phyloP scores from a whole-genome alignment of 345 rosid species.

The Gossypium longicalyx region DNA sequence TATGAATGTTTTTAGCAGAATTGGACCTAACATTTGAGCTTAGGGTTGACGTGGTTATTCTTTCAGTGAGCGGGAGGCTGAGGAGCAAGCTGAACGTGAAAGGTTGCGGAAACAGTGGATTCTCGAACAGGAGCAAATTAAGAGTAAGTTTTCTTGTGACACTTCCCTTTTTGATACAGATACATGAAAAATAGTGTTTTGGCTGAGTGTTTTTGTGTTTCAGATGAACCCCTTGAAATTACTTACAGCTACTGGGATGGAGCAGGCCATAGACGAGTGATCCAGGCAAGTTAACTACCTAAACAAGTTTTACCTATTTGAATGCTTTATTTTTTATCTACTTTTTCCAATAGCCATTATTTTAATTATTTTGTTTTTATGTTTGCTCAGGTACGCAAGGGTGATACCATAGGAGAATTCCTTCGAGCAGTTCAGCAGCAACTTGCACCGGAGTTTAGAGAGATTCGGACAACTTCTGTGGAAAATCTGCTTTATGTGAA shows the following conservation, averaged over 20 bases:
- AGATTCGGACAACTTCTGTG: constrained; percentile 85
- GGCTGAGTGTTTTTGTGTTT: constrained; percentile 19
- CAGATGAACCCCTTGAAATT: constrained; percentile 92
- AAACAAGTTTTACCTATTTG: not conserved
- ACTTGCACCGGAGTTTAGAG: constrained; percentile 98
- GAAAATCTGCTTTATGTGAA: constrained; percentile 96
- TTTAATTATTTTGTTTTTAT: not conserved
- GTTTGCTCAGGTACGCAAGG: constrained; percentile 64
- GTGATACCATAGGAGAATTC: constrained; percentile 86
- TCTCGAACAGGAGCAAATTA: constrained; percentile 81
- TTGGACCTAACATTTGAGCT: constrained; percentile 47
- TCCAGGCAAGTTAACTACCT: constrained; percentile 54
- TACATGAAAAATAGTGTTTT: constrained; percentile 10
- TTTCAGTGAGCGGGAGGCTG: constrained; percentile 99
- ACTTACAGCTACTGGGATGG: constrained; percentile 99
- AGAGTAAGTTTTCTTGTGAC: constrained; percentile 41
- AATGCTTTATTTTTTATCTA: not conserved
- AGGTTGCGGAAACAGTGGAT: constrained; percentile 87
- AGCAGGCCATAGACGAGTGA: constrained; percentile 88
- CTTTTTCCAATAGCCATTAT: not conserved
- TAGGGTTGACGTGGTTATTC: constrained; percentile 74
- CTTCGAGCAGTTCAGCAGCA: constrained; percentile 92
- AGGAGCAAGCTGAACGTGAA: constrained; percentile 99
- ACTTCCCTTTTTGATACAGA: not conserved
- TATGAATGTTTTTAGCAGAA: constrained; percentile 13